These are phyloP conservation scores for Mucor plumbeus DNA, from an alignment of 371 early-diverging fungal species.

Conservation along the genomic window DNA sequence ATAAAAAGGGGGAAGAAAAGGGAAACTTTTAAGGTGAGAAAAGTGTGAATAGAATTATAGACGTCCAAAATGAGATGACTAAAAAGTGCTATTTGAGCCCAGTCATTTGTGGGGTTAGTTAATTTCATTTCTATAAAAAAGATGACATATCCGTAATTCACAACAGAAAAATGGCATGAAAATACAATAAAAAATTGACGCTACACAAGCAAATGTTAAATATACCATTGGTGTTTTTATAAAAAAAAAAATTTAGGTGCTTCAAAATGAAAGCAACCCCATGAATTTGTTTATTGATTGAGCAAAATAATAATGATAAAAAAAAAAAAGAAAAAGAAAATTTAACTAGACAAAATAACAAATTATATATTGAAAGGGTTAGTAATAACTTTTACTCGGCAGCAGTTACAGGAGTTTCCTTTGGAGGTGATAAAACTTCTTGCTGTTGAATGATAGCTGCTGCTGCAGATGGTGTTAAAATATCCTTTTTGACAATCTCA, in stretches of 20 bases:
- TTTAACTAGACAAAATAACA: background rate
- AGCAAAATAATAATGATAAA: background rate
- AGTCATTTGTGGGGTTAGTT: background rate
- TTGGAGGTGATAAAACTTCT: conserved; percentile 1
- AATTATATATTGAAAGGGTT: background rate
- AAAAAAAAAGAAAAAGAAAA: too few species aligned
- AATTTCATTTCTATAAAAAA: background rate
- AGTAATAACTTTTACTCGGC: background rate
- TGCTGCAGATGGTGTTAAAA: background rate
- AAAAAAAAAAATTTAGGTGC: background rate
- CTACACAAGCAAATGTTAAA: too few species aligned
- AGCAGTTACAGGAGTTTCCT: background rate
- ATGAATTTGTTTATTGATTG: background rate
- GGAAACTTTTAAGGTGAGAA: conserved; percentile 1
- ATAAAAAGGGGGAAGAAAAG: background rate
- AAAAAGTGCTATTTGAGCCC: background rate
- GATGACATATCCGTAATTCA: background rate
- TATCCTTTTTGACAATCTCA: background rate
- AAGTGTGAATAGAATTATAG: background rate
- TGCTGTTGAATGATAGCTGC: background rate
- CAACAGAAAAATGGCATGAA: too few species aligned
- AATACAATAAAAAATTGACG: too few species aligned
- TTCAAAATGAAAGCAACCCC: background rate
- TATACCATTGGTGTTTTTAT: too few species aligned
- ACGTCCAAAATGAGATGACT: background rate